A percentile compares a stretch with the other conserved stretches of the same genome.
These are phyloP conservation scores for Vigna mungo DNA, from an alignment of 306 rosid species.

Conservation along the genomic window DNA sequence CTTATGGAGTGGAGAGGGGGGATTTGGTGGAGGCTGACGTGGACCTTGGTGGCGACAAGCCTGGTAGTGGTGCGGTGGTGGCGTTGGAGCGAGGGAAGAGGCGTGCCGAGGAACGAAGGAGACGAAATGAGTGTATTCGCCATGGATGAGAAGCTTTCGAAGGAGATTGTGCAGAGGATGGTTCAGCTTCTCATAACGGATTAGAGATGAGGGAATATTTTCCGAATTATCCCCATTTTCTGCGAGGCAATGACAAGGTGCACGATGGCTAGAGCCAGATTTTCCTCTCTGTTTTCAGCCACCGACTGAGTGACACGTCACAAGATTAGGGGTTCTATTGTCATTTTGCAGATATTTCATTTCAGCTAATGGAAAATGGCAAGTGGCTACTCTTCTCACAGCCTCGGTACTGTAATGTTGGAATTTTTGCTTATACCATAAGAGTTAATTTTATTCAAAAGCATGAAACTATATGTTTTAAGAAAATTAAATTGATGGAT, in stretches of 20 bases:
- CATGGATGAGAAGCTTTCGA: slow-evolving; percentile 66
- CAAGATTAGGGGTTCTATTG: slow-evolving; percentile 14
- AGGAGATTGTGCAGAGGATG: slow-evolving; percentile 10
- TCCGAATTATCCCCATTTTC: slow-evolving; percentile 50
- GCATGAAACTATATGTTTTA: too few relatives aligned
- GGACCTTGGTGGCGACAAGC: slow-evolving; percentile 66
- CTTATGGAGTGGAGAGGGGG: slow-evolving; percentile 68
- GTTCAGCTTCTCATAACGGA: slow-evolving; percentile 66
- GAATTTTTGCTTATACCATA: too few relatives aligned
- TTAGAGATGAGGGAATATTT: slow-evolving; percentile 37
- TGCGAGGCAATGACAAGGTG: slow-evolving; percentile 30
- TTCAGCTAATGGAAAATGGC: neutral
- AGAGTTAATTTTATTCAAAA: too few relatives aligned
- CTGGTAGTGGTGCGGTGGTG: slow-evolving; percentile 58
- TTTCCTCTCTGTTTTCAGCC: slow-evolving; percentile 37
- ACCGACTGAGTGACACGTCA: slow-evolving; percentile 43
- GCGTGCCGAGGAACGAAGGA: slow-evolving; percentile 69
- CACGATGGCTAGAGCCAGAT: slow-evolving; percentile 27
- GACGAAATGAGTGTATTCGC: slow-evolving; percentile 82
- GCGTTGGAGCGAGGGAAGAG: slow-evolving; percentile 70
- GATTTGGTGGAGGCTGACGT: slow-evolving; percentile 78
- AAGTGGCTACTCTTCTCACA: neutral
- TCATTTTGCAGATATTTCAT: neutral
- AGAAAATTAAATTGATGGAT: too few relatives aligned
- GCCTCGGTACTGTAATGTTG: neutral